Evolutionary conservation across 116 monocot genomes (phyloP), one percentile per base, ranked within the genome.

Genomic region (Iris pallida): DNA sequence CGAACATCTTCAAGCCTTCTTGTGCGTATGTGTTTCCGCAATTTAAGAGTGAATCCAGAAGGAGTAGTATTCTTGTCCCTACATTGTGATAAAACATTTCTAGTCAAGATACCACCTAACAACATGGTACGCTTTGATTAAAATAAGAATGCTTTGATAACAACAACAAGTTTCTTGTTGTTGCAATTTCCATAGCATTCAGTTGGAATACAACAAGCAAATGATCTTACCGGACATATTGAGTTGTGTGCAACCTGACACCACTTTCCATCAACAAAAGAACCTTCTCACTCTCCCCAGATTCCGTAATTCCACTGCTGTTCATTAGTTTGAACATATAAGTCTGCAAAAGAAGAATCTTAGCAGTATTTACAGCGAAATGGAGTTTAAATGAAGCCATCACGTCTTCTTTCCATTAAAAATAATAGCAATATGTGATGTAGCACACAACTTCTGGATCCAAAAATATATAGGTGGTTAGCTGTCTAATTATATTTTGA

Each of bases 251-350:
- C 71, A 99, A 80, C 54, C 98, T 86, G 68, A 81, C 76, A 66
- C 98, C 98, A 68, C 98, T 99, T 71, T 99, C 98, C 86, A 99
- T 99, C 61, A 99, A 69, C 30, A 99, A 65, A 16, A 99, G 66
- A 66, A 99, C 98, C 75, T 99, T 99, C 76, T 99, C 98, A 41
- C 93, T 93, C 75, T 93, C 98, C 68, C 98, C 98, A 19, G 98
- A 99, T 63, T 99, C 90, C 0, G 98, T 99, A 10, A 93, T 73
- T 8, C 98, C 98, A 58, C 98, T 99, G 73, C 98, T 99, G 57
- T 99, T 99, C 93, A 99, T 88, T 73, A 99, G 77, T 83, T 99
- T 99, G 80, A 99, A 93, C 40, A 99, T 77, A 60, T 99, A 99
- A 6, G 98, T 88, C 98, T 98, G 73, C 67, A 20, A 16, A 71